phyloP scores from a whole-genome alignment of 805 yeast species.

The Kuraishia borneana region DNA sequence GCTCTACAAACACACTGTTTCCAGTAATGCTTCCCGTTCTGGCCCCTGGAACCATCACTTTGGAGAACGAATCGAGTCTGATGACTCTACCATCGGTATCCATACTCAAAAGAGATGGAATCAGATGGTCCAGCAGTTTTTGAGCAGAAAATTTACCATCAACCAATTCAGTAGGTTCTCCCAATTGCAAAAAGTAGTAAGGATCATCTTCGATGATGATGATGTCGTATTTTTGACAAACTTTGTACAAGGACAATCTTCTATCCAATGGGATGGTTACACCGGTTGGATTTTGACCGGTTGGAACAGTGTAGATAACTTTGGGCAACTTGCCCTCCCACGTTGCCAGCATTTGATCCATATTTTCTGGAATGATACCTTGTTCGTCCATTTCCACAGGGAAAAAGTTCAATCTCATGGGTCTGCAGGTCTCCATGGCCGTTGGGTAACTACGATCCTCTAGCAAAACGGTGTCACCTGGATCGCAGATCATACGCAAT shows the following conservation, averaged over 20 bases:
- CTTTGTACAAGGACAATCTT: constrained; percentile 42
- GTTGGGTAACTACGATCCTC: constrained; percentile 81
- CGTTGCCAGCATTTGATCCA: constrained; percentile 47
- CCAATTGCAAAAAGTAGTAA: constrained; percentile 65
- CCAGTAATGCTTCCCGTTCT: constrained; percentile 68
- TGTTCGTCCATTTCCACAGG: constrained; percentile 71
- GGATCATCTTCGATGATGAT: constrained; percentile 80
- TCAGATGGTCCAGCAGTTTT: constrained; percentile 36
- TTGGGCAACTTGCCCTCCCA: constrained; percentile 60
- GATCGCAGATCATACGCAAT: constrained; percentile 63
- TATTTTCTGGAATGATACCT: constrained; percentile 40
- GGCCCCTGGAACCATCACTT: constrained; percentile 69
- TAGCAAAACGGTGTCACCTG: constrained; percentile 74
- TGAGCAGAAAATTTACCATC: constrained; percentile 31
- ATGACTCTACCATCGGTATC: constrained; percentile 73
- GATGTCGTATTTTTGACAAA: constrained; percentile 59
- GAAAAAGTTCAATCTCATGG: constrained; percentile 54
- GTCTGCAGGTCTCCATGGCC: constrained; percentile 71
- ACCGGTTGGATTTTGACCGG: constrained; percentile 86
- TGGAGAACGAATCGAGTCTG: constrained; percentile 70
- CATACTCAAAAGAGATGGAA: constrained; percentile 54
- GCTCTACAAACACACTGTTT: constrained; percentile 41
- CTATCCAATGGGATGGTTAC: constrained; percentile 47
- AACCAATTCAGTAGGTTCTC: constrained; percentile 24
- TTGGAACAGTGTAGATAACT: constrained; percentile 57